Evolutionary conservation across 2,329 filamentous ascomycete genomes (phyloP), one percentile per base, ranked within the genome.

Genomic region (Nemania diffusa): DNA sequence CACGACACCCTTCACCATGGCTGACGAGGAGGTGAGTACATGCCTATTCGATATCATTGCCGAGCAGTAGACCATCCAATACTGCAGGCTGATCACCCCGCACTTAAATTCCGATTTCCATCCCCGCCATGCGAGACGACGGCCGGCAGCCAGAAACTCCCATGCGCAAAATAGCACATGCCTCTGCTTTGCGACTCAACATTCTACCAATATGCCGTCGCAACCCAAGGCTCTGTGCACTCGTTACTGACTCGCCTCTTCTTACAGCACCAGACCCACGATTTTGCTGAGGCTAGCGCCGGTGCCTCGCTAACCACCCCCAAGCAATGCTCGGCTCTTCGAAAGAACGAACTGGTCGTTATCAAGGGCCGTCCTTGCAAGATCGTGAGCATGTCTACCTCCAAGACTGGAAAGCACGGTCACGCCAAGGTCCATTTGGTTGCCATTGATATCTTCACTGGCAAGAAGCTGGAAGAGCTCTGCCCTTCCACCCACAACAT

Each of bases 351-450:
- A 76, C 91, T 92, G 89, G 96, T 99, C 84, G 91, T 95, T 83
- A 98, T 99, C 87, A 99, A 99, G 91, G 86, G 88, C 85, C 96
- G 96, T 79, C 97, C 96, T 79, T 99, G 96, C 94, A 99, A 98
- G 92, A 99, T 99, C 79, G 93, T 98, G 84, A 96, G 99, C 81
- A 99, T 99, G 97, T 97, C 94, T 77, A 99, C 96, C 87, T 99
- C 96, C 84, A 99, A 99, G 94, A 99, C 96, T 77, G 96, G 96
- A 86, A 99, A 99, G 93, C 96, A 99, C 92, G 96, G 96, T 84
- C 97, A 99, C 92, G 96, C 96, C 86, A 99, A 99, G 91, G 96
- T 99, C 83, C 95, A 99, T 87, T 87, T 99, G 78, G 92, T 97
- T 80, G 96, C 94, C 81, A 90, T 97, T 83, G 96, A 99, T 84